Evolutionary conservation across 163 green algal species (phyloP).

Genomic region (Scenedesmus sp.): DNA sequence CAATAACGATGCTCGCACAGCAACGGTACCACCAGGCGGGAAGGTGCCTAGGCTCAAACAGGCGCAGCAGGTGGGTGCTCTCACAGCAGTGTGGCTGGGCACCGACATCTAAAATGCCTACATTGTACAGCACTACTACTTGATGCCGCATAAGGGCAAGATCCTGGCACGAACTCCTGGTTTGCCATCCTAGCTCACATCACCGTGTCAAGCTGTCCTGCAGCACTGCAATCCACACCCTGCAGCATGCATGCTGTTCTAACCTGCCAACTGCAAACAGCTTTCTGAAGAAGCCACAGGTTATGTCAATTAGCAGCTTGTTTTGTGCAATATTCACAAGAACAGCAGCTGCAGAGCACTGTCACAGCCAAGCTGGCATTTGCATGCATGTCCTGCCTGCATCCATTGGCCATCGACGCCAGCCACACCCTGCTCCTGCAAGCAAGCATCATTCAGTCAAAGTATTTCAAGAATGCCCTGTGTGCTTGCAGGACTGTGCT

Average conservation of each 20-base stretch:
- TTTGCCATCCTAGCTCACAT: not conserved
- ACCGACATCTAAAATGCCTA: not conserved
- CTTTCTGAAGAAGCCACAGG: not conserved
- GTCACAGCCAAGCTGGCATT: not conserved
- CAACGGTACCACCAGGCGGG: not conserved
- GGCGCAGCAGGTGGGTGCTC: not conserved
- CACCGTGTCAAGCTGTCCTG: not conserved
- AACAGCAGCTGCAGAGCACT: not conserved
- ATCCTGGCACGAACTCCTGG: not conserved
- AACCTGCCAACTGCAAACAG: not conserved
- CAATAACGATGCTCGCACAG: not conserved
- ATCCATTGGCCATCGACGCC: not conserved
- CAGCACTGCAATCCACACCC: not conserved
- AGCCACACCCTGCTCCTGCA: not conserved
- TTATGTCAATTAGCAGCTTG: not conserved
- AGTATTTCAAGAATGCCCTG: not conserved
- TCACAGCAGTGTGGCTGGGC: not conserved
- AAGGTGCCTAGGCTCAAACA: not conserved
- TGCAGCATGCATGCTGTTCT: not conserved
- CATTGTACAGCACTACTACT: not conserved
- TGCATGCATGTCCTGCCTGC: not conserved
- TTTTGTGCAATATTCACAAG: not conserved
- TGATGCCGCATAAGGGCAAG: not conserved
- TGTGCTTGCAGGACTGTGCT: slow-evolving; percentile 10
- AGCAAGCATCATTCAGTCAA: not conserved